These are phyloP conservation scores for Tripterygium wilfordii DNA, from an alignment of 177 flowering plant species.

Conservation along the genomic window DNA sequence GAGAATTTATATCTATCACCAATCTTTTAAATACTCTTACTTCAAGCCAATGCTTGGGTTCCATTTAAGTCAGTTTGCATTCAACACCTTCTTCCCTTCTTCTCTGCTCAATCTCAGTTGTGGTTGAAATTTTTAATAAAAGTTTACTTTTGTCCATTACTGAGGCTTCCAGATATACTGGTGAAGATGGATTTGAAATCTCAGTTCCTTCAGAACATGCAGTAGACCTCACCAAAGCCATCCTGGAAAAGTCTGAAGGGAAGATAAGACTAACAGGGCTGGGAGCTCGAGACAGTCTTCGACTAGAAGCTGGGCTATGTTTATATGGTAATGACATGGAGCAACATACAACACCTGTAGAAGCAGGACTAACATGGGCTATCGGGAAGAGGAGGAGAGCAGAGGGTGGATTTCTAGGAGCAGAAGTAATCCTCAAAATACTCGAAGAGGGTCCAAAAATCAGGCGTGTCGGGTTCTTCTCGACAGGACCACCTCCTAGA, in stretches of 20 bases:
- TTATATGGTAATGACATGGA: conserved; percentile 98
- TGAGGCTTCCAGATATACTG: conserved; percentile 72
- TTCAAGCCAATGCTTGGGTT: no score
- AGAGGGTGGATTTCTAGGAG: conserved; percentile 94
- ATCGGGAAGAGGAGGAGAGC: conserved; percentile 88
- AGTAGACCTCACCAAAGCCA: conserved; percentile 86
- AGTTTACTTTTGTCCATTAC: not conserved
- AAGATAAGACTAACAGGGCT: conserved; percentile 89
- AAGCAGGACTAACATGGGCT: conserved; percentile 97
- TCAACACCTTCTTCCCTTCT: no score
- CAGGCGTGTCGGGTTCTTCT: conserved; percentile 72
- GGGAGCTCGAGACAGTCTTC: conserved; percentile 97
- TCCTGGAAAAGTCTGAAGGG: conserved; percentile 88
- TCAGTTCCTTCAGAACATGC: conserved; percentile 92
- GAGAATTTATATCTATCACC: no score
- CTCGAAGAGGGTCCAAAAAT: conserved; percentile 73
- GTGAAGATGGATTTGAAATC: conserved; percentile 99
- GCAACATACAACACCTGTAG: conserved; percentile 85
- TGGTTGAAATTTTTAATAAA: not conserved
- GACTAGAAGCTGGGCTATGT: conserved; percentile 97
- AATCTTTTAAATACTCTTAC: no score
- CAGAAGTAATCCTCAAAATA: conserved; percentile 87
- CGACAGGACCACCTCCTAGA: conserved; percentile 89
- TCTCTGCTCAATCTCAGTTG: no score
- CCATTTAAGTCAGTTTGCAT: no score